Evolutionary conservation across 2,329 filamentous ascomycete genomes (phyloP).

Genomic region (Balansia obtecta): DNA sequence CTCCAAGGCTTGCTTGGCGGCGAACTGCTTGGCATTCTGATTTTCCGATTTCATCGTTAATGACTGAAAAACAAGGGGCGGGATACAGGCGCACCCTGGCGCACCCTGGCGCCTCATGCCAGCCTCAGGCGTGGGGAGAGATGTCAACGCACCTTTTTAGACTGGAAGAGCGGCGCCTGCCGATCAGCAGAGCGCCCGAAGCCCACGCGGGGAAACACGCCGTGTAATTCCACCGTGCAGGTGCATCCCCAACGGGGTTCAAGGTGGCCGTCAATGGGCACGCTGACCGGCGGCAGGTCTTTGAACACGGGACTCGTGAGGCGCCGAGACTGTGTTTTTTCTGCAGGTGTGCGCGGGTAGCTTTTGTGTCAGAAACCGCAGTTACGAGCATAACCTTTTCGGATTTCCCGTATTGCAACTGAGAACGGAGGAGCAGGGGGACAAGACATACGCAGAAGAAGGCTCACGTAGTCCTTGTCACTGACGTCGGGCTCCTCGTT

Average conservation of each 20-base stretch:
- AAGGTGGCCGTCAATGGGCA: conserved; percentile 13
- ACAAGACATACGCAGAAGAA: conserved; percentile 15
- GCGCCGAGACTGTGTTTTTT: conserved; percentile 8
- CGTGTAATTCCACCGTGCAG: conserved; percentile 13
- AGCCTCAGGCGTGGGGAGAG: too few species aligned
- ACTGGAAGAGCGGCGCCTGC: conserved; percentile 24
- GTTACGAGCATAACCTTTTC: too few species aligned
- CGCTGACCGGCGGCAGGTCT: conserved; percentile 8
- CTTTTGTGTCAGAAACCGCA: not conserved
- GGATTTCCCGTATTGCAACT: not conserved
- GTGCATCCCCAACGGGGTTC: conserved; percentile 14
- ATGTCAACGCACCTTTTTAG: conserved; percentile 29
- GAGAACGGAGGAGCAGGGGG: not conserved
- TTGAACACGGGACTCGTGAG: conserved; percentile 7
- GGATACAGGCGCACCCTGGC: too few species aligned
- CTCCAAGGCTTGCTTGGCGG: conserved; percentile 33
- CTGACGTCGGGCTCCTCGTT: conserved; percentile 16
- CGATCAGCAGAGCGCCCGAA: conserved; percentile 20
- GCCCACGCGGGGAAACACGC: conserved; percentile 17
- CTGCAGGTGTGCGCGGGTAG: conserved; percentile 8
- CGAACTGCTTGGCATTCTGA: conserved; percentile 37
- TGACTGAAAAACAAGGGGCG: too few species aligned
- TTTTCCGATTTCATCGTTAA: not conserved
- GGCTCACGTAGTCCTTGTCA: conserved; percentile 17
- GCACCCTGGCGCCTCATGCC: too few species aligned